Conservation (phyloP, 1,284 basidiomycete genomes). For the Cutaneotrichosporon cyanovorans region DNA sequence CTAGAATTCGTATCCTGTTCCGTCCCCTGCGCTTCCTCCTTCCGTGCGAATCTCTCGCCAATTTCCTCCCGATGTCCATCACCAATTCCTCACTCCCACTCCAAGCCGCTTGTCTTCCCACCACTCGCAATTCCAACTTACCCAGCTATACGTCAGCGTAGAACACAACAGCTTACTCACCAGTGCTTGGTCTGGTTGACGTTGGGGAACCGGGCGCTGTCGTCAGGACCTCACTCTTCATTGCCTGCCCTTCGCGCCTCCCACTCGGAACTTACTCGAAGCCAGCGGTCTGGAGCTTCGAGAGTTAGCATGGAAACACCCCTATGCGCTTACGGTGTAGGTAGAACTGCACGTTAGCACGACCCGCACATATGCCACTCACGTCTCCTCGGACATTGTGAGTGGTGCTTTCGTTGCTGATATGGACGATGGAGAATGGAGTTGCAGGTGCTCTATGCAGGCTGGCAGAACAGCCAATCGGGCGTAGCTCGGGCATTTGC, state of each 20-base stretch:
- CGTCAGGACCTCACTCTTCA: neutral
- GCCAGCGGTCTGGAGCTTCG: conserved; percentile 46
- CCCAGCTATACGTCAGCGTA: conserved; percentile 11
- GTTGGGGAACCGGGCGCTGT: conserved; percentile 84
- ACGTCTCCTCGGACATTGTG: conserved; percentile 41
- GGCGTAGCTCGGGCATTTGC: too few relatives aligned
- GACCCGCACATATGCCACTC: conserved; percentile 12
- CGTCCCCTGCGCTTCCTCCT: too few relatives aligned
- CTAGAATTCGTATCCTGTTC: too few relatives aligned
- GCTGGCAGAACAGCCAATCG: too few relatives aligned
- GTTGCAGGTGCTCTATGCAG: neutral
- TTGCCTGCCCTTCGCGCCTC: too few relatives aligned
- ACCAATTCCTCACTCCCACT: too few relatives aligned
- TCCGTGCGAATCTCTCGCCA: too few relatives aligned
- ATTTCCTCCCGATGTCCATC: too few relatives aligned
- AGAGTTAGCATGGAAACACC: neutral
- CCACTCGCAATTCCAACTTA: too few relatives aligned
- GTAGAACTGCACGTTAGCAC: conserved; percentile 25
- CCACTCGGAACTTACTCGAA: conserved; percentile 48
- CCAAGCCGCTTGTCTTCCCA: too few relatives aligned
- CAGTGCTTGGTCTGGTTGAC: conserved; percentile 92
- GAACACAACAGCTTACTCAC: conserved; percentile 49
- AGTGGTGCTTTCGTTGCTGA: conserved; percentile 8
- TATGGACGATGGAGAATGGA: neutral
- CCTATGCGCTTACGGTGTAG: conserved; percentile 38